Evolutionary conservation across 2,329 filamentous ascomycete species (phyloP).

Genomic region (Calonectria pteridis): DNA sequence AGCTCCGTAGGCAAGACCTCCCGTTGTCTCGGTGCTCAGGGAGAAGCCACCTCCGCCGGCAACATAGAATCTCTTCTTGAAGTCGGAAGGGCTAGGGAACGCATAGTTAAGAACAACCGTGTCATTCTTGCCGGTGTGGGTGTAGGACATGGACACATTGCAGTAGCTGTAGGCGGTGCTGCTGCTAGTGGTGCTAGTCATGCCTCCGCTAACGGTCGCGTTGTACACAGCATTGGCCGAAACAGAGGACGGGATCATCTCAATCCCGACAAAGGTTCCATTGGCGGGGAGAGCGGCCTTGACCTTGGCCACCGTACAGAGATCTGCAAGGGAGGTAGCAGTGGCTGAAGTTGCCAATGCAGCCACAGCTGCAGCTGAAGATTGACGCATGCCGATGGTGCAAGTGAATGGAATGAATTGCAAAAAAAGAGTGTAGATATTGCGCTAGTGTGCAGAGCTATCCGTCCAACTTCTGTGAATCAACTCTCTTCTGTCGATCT

Average conservation of each 20-base stretch:
- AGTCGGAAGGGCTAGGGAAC: conserved; percentile 51
- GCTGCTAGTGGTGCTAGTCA: conserved; percentile 40
- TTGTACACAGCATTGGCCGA: conserved; percentile 46
- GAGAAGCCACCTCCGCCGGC: conserved; percentile 59
- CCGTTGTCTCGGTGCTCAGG: conserved; percentile 44
- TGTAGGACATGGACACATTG: conserved; percentile 52
- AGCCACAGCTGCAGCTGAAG: not conserved
- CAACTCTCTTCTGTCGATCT: not conserved
- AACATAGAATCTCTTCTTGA: conserved; percentile 60
- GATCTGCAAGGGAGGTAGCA: conserved; percentile 33
- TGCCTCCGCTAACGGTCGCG: conserved; percentile 33
- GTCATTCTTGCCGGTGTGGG: conserved; percentile 48
- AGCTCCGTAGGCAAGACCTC: conserved; percentile 57
- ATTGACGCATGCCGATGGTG: conserved; percentile 20
- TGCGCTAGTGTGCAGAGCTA: not conserved
- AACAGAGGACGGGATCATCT: conserved; percentile 54
- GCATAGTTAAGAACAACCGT: conserved; percentile 49
- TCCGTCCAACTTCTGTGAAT: too few relatives aligned
- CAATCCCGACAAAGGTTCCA: conserved; percentile 31
- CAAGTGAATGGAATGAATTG: not conserved
- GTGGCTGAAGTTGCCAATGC: conserved; percentile 26
- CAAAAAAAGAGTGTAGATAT: not conserved
- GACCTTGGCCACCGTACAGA: conserved; percentile 37
- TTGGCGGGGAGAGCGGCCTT: conserved; percentile 37
- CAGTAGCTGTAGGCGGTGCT: conserved; percentile 45